Evolutionary conservation across 306 rosid species (phyloP).

Genomic region (Cyclanthera cordifolia): DNA sequence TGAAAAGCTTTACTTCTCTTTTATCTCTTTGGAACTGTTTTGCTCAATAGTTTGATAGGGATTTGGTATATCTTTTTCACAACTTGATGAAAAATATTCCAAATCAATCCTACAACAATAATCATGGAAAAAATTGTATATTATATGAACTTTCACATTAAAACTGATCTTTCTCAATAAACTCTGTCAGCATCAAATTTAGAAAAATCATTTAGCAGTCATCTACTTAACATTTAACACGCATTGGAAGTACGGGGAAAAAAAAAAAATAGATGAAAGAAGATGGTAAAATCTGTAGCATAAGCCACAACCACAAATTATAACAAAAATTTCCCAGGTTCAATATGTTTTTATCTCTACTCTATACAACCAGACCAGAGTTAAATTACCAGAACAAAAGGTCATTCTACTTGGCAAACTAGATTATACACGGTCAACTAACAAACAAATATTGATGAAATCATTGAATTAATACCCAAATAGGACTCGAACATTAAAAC

Average conservation of each 20-base stretch:
- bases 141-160: neutral
- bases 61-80: too few species aligned
- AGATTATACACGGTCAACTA: neutral
- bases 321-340: neutral
- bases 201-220: too few species aligned
- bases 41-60: too few species aligned
- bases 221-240: too few species aligned
- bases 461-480: neutral
- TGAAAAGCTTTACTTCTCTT: too few species aligned
- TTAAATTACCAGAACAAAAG: neutral
- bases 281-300: neutral
- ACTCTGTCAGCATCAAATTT: too few species aligned
- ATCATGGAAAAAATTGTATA: neutral
- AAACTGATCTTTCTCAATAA: neutral
- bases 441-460: neutral
- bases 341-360: neutral
- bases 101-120: neutral
- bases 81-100: too few species aligned
- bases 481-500: neutral
- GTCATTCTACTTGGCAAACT: neutral
- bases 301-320: neutral
- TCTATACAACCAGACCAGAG: neutral
- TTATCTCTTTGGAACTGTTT: too few species aligned
- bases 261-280: neutral
- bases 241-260: neutral